A percentile compares a stretch with the other conserved stretches of the same genome.
Evolutionary conservation across 2,329 filamentous ascomycete species (phyloP).

Genomic region (Aspergillus pseudoterreus): DNA sequence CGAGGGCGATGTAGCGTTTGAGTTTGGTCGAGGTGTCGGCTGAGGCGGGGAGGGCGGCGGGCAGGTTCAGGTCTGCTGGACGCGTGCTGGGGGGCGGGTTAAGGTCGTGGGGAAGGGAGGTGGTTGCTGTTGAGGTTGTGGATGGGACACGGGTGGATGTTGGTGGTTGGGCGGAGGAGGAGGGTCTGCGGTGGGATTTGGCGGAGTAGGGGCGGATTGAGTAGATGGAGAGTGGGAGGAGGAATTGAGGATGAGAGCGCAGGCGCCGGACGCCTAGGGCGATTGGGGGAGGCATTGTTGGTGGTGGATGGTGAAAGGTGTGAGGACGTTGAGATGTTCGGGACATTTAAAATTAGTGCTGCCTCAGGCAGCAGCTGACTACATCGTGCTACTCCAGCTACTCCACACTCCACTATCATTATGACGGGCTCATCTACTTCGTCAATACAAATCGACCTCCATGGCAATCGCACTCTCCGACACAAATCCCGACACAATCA

Average conservation of each 20-base stretch:
- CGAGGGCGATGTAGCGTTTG: conserved; percentile 46
- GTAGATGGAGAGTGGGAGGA: conserved; percentile 4
- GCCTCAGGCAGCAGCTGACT: background rate
- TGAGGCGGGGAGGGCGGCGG: conserved; percentile 47
- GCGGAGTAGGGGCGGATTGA: conserved; percentile 8
- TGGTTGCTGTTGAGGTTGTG: conserved; percentile 16
- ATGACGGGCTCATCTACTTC: no score
- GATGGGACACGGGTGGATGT: conserved; percentile 10
- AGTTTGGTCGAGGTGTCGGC: conserved; percentile 38
- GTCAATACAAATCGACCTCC: conserved; percentile 47
- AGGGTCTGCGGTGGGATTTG: conserved; percentile 17
- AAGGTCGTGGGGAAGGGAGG: conserved; percentile 35
- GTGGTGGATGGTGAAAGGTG: background rate
- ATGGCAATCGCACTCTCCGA: conserved; percentile 50
- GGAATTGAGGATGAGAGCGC: background rate
- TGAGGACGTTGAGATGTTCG: conserved; percentile 6
- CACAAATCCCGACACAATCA: conserved; percentile 57
- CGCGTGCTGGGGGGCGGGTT: conserved; percentile 73
- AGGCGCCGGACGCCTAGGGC: background rate
- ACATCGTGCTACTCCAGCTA: no score
- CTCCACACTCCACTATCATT: no score
- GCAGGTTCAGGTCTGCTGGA: conserved; percentile 65
- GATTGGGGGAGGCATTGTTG: no score
- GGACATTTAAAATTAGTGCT: background rate
- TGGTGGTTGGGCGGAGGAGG: conserved; percentile 16